These are phyloP conservation scores for Firmiana major DNA, from an alignment of 345 rosid genomes.

Conservation along the genomic window DNA sequence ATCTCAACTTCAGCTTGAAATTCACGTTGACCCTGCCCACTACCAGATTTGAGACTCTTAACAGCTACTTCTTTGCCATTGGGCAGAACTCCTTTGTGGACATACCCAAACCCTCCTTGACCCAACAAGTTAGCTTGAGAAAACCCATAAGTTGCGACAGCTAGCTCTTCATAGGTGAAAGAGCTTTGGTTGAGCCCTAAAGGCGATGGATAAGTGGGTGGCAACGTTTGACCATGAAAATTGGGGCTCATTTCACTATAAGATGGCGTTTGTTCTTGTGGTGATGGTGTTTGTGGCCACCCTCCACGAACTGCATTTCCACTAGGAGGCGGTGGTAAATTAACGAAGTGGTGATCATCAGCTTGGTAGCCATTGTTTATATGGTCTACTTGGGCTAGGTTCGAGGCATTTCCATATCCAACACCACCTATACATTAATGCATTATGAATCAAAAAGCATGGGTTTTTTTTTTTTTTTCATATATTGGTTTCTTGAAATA, in stretches of 20 bases:
- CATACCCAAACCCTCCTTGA: constrained; percentile 87
- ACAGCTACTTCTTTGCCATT: constrained; percentile 83
- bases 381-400: constrained; percentile 9
- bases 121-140: constrained; percentile 58
- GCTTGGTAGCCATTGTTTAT: neutral
- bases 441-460: neutral
- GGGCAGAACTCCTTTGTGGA: constrained; percentile 72
- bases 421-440: constrained; percentile 25
- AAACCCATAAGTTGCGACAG: constrained; percentile 65
- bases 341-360: constrained; percentile 18
- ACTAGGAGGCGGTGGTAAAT: constrained; percentile 38
- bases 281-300: constrained; percentile 36
- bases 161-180: constrained; percentile 70
- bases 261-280: constrained; percentile 25
- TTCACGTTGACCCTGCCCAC: constrained; percentile 79
- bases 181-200: constrained; percentile 59
- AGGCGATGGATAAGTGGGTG: no score
- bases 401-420: constrained; percentile 28
- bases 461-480: neutral
- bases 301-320: constrained; percentile 24
- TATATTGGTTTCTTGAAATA: no score
- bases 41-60: constrained; percentile 70
- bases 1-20: constrained; percentile 90
- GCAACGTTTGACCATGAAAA: no score
- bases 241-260: constrained; percentile 40